These are phyloP conservation scores for Diaporthe velutina DNA, from an alignment of 2,329 filamentous ascomycete genomes.

Conservation along the genomic window DNA sequence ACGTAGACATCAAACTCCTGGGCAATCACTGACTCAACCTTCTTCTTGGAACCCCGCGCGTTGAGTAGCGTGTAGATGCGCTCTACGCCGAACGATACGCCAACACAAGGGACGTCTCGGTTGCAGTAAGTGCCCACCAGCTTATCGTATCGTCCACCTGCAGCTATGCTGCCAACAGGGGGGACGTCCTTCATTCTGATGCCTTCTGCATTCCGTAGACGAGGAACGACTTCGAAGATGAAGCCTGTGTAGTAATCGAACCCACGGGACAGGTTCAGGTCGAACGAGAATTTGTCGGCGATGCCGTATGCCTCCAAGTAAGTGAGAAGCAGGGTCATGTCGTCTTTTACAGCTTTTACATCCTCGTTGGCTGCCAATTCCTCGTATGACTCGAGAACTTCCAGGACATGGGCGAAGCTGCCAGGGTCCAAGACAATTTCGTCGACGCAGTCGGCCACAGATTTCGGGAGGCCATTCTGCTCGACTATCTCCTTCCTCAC, in stretches of 20 bases:
- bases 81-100: conserved; percentile 94
- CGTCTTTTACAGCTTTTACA: conserved; percentile 82
- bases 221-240: conserved; percentile 90
- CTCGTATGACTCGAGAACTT: conserved; percentile 75
- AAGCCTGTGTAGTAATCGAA: conserved; percentile 67
- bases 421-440: conserved; percentile 69
- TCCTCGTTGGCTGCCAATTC: conserved; percentile 77
- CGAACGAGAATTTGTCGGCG: conserved; percentile 83
- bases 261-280: conserved; percentile 88
- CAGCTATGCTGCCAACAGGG: conserved; percentile 79
- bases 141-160: conserved; percentile 92
- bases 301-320: conserved; percentile 85
- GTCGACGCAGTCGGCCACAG: conserved; percentile 88
- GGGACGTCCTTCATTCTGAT: neutral
- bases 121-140: conserved; percentile 94
- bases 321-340: conserved; percentile 83
- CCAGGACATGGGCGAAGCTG: conserved; percentile 71
- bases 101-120: conserved; percentile 91
- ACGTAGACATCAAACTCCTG: conserved; percentile 88
- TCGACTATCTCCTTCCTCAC: conserved; percentile 94
- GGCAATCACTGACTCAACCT: conserved; percentile 64
- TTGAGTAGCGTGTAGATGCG: conserved; percentile 95
- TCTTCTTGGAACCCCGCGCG: conserved; percentile 74
- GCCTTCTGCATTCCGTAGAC: conserved; percentile 74
- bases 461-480: conserved; percentile 83